Conservation (phyloP, 805 yeast genomes). For the Candida khao-thaluensis region DNA sequence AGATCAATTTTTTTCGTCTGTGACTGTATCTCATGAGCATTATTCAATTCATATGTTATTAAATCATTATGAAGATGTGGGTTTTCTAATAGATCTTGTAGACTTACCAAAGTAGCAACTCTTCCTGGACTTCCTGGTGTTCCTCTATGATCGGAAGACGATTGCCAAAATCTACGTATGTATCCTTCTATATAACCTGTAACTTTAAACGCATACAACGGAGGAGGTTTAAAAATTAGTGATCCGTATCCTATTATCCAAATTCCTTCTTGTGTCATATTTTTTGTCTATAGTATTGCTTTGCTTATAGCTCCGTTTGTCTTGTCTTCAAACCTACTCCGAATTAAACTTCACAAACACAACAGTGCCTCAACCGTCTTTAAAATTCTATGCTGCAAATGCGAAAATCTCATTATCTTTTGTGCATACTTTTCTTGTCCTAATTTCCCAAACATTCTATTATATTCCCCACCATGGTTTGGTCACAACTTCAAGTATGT, state of each 20-base stretch:
- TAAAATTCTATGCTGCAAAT: background rate
- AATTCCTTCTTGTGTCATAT: constrained; percentile 31
- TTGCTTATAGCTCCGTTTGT: too few species aligned
- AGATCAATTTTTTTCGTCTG: constrained; percentile 13
- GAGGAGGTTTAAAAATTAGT: constrained; percentile 86
- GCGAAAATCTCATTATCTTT: constrained; percentile 1
- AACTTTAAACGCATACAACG: constrained; percentile 56
- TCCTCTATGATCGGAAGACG: constrained; percentile 87
- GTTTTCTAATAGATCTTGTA: constrained; percentile 49
- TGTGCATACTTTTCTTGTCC: constrained; percentile 6
- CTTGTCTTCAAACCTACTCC: background rate
- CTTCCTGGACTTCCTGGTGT: constrained; percentile 85
- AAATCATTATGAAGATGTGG: constrained; percentile 44
- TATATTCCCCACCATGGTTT: constrained; percentile 18
- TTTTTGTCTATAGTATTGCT: background rate
- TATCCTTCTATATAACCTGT: constrained; percentile 78
- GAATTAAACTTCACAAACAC: too few species aligned
- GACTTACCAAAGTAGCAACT: constrained; percentile 76
- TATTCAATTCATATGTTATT: constrained; percentile 28
- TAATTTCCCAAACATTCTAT: background rate
- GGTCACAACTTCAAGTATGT: constrained; percentile 38
- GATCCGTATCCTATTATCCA: constrained; percentile 95
- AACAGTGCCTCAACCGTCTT: background rate
- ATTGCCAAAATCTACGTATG: constrained; percentile 87
- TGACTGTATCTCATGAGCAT: background rate